These are phyloP conservation scores for Pyrrhoderma lamaoense DNA, from an alignment of 1,284 basidiomycete species.

Conservation along the genomic window DNA sequence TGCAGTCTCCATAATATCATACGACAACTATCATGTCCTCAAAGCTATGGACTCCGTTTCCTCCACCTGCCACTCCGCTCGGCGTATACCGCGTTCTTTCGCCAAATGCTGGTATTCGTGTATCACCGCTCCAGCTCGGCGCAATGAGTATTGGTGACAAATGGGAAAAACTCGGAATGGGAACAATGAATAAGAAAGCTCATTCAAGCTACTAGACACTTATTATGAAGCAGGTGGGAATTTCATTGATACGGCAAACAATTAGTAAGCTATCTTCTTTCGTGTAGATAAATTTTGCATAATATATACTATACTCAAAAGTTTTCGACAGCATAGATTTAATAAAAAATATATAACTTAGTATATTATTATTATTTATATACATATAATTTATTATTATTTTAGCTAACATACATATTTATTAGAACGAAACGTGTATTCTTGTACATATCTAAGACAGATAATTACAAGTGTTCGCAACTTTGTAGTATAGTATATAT, in stretches of 20 bases:
- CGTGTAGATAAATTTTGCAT: too few species aligned
- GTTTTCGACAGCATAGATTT: neutral
- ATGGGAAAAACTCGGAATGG: slow-evolving; percentile 22
- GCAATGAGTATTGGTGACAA: slow-evolving; percentile 37
- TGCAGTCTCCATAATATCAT: too few species aligned
- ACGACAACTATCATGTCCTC: too few species aligned
- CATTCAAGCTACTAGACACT: slow-evolving; percentile 44
- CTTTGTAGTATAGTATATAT: neutral
- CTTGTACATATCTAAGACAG: too few species aligned
- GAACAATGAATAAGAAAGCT: slow-evolving; percentile 37
- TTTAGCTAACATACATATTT: too few species aligned
- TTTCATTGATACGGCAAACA: slow-evolving; percentile 49
- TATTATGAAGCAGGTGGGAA: slow-evolving; percentile 45
- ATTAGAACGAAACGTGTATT: too few species aligned
- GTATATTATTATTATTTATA: too few species aligned
- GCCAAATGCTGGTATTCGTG: slow-evolving; percentile 34
- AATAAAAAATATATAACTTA: neutral
- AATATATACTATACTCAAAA: too few species aligned
- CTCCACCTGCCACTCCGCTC: neutral
- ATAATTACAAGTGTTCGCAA: too few species aligned
- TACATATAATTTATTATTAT: neutral
- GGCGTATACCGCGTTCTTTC: slow-evolving; percentile 16
- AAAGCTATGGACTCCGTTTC: neutral
- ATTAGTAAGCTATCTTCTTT: slow-evolving; percentile 30
- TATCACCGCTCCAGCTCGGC: slow-evolving; percentile 40